Evolutionary conservation across 441 rosid species (phyloP), one percentile per base, ranked within the genome.

Genomic region (Breynia disticha): DNA sequence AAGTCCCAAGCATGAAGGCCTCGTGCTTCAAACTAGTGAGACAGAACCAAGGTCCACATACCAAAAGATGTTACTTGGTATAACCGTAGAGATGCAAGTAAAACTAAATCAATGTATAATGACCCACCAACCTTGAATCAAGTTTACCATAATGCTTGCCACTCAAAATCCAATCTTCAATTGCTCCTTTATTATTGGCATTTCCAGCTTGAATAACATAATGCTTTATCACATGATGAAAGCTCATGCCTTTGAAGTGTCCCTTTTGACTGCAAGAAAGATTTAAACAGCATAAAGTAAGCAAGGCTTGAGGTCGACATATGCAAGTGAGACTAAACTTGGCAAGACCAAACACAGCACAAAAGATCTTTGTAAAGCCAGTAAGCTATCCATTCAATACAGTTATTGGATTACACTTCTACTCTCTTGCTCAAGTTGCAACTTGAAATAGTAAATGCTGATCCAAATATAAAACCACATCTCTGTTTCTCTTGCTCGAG

Each of bases 1-100:
- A 76, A 54, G 96, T 84, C 67, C 96, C 96, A 54, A 91, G 68
- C 94, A 79, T 83, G 66, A 91, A 91, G 1, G 94, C 94, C 67
- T 87, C 95, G 32, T 86, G 98, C 64, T 87, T 86, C 50, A 84
- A 81, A 67, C 98, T 87, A 71, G 35, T 71, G 19, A 13, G 48
- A 37, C 41, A 59, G 55, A 2, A 59, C 13, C 21, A 59, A 32
- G 62, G 11, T 51, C 38, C 45, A 52, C 24, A 38, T 41, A 48
- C 35, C 53, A 51, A 8, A 49, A 18, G 47, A 53, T n/a, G 22
- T 22, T 28, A 44, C 32, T 35, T n/a, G 28, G 3, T 24, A 24
- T 24, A 24, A 2, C 32, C 32, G 4, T 3, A 24, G 32, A 24
- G 32, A 24, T 7, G 32, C 7, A 10, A 8, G n/a, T 8, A 51